A percentile compares a stretch with the other conserved stretches of the same genome.
phyloP scores from a whole-genome alignment of 768 basidiomycete species.

The Daedalea quercina region DNA sequence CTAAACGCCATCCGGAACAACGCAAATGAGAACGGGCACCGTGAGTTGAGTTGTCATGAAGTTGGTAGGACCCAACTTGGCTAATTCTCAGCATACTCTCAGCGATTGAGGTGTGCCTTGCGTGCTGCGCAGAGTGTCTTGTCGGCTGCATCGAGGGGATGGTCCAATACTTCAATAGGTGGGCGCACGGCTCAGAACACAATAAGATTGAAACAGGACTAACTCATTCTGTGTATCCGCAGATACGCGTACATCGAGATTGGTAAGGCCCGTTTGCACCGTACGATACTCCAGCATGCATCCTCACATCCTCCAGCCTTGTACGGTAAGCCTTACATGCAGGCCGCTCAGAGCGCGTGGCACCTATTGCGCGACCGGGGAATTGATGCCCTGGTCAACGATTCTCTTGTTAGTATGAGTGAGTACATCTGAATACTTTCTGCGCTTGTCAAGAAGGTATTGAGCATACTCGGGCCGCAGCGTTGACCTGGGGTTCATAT shows the following conservation, averaged over 20 bases:
- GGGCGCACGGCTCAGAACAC: too few relatives aligned
- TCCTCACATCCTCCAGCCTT: too few relatives aligned
- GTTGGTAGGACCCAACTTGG: neutral
- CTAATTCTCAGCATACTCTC: neutral
- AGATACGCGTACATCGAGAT: conserved; percentile 85
- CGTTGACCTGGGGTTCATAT: conserved; percentile 78
- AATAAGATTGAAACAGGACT: too few relatives aligned
- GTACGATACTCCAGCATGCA: too few relatives aligned
- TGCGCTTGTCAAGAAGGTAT: neutral
- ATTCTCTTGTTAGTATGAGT: conserved; percentile 77
- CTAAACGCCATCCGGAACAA: conserved; percentile 52
- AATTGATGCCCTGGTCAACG: conserved; percentile 79
- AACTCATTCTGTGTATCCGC: neutral
- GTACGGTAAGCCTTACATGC: conserved; percentile 79
- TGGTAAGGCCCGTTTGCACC: too few relatives aligned
- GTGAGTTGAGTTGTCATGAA: conserved; percentile 30
- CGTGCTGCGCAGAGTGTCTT: conserved; percentile 75
- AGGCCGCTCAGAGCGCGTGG: conserved; percentile 83
- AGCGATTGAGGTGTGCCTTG: conserved; percentile 71
- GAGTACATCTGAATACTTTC: conserved; percentile 21
- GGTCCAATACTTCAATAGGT: conserved; percentile 79
- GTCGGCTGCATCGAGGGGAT: conserved; percentile 62
- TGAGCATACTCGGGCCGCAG: conserved; percentile 25
- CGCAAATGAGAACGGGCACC: conserved; percentile 57
- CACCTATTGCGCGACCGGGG: conserved; percentile 68